Evolutionary conservation across 176 grass and related monocot genomes (phyloP).

Genomic region (Rhynchospora pubera): DNA sequence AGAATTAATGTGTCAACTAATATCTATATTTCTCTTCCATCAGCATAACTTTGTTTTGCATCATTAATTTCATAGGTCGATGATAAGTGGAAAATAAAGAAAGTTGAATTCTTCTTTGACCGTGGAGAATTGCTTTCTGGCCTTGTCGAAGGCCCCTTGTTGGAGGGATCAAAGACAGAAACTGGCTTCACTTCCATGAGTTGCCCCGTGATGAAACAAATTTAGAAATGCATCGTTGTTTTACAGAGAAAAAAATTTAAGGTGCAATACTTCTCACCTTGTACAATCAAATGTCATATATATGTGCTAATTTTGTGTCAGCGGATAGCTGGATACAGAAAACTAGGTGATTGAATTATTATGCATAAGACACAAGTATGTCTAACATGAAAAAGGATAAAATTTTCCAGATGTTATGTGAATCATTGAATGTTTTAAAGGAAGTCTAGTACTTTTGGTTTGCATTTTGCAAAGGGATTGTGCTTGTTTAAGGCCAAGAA

Average conservation of each 20-base stretch:
- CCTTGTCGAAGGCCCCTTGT: neutral
- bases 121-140: neutral
- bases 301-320: neutral
- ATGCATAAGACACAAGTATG: neutral
- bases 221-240: neutral
- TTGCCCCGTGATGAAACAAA: constrained; percentile 12
- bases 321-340: neutral
- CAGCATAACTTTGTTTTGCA: neutral
- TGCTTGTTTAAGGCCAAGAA: no score
- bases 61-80: neutral
- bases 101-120: constrained; percentile 8
- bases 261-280: neutral
- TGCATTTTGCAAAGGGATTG: neutral
- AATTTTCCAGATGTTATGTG: neutral
- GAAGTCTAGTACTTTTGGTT: neutral
- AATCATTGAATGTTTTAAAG: neutral
- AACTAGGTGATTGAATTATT: neutral
- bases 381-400: neutral
- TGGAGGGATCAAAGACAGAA: neutral
- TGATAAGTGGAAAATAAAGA: neutral
- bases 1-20: neutral
- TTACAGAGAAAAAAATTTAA: neutral
- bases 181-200: neutral
- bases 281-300: neutral
- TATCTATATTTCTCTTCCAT: neutral